phyloP scores from a whole-genome alignment of 805 yeast genomes.

The Ogataea chonburiensis region DNA sequence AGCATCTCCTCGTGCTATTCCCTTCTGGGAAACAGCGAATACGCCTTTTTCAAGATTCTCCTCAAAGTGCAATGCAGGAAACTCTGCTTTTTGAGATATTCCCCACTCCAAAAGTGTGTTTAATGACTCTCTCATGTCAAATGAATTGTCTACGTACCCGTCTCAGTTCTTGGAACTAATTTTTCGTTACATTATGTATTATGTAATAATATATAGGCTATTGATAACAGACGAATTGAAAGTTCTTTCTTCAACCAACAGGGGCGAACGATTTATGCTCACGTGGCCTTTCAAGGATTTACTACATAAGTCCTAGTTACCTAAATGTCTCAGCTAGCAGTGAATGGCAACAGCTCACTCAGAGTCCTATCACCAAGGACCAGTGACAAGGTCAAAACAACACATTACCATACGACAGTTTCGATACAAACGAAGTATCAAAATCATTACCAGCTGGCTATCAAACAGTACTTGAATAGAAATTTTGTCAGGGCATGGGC shows the following conservation, averaged over 20 bases:
- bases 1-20: conserved; percentile 11
- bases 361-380: not conserved
- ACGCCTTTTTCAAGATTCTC: conserved; percentile 34
- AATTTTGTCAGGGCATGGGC: conserved; percentile 32
- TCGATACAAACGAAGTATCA: conserved; percentile 19
- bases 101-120: conserved; percentile 30
- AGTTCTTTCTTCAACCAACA: too few species aligned
- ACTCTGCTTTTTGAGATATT: conserved; percentile 35
- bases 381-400: not conserved
- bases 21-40: conserved; percentile 29
- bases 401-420: conserved; percentile 13
- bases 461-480: conserved; percentile 40
- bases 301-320: not conserved
- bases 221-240: too few species aligned
- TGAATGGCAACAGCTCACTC: not conserved
- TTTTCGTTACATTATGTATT: too few species aligned
- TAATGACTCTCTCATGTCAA: too few species aligned
- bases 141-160: too few species aligned
- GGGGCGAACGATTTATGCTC: too few species aligned
- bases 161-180: too few species aligned
- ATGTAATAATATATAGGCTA: too few species aligned
- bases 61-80: conserved; percentile 38
- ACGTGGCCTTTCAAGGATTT: too few species aligned
- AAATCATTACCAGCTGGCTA: conserved; percentile 39
- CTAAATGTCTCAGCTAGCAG: conserved; percentile 7